Base-by-base conservation (phyloP, 1,139 yeast species). In the Spencermartinsiella ligniputridi region DNA sequence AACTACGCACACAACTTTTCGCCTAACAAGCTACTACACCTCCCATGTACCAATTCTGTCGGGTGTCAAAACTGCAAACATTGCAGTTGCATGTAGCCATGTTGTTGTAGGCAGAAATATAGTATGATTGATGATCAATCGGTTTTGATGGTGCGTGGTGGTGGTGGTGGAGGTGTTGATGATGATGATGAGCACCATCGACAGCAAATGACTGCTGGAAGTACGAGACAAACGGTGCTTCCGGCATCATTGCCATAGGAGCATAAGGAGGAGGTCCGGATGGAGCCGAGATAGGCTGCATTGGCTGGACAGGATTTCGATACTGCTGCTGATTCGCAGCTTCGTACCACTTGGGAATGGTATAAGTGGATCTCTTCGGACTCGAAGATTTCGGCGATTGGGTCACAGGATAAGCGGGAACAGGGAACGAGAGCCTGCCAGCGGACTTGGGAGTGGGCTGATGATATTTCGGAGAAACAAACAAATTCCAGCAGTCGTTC, bases 401-500 rank as follows among this genome's bases (percentile, higher is more conserved):
- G 16, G 20, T 35, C 12, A 18, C 8, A n/a, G 15, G 5, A 4
- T 6, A 5, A 5, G 13, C 5, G n/a, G 32, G 15, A 11, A 15
- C 32, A 15, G 32, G 13, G 15, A 27, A 27, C 32, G 32, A n/a
- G 5, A 8, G 32, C 13, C 30, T n/a, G 21, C 27, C 13, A 9
- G 21, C 22, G 15, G 22, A 12, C 34, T 37, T 24, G 34, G 34
- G 21, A 6, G 29, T 15, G 17, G 11, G 5, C 9, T 13, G 19
- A 5, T 13, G 37, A 9, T 39, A 17, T 16, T 37, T 37, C 12
- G 40, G 27, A 9, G 25, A 17, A 6, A 43, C 43, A 39, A 47
- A 55, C 38, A 55, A 46, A n/a, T 44, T 44, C 69, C 68, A 68
- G 49, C 66, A 64, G 39, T 61, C 58, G 39, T 63, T 54, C 72